Conservation (phyloP, 345 rosid genomes). For the Melaleuca quinquenervia region DNA sequence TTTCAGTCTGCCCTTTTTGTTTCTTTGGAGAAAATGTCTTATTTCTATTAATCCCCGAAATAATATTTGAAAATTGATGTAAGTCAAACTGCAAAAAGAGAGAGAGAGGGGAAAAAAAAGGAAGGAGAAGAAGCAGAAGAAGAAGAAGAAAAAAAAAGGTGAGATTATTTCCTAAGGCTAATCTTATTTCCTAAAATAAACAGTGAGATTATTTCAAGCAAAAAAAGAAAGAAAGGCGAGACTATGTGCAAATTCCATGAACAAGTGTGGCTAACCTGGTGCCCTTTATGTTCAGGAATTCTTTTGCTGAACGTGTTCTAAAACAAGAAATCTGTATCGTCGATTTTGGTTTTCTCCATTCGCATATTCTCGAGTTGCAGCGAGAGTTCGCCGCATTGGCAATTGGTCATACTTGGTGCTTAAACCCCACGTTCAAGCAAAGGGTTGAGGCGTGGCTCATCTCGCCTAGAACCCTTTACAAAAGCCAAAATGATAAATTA, state of each 20-base stretch:
- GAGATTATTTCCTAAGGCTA: too few relatives aligned
- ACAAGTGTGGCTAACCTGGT: background rate
- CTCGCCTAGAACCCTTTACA: background rate
- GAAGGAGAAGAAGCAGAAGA: background rate
- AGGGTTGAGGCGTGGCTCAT: background rate
- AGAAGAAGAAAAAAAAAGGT: too few relatives aligned
- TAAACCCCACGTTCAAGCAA: background rate
- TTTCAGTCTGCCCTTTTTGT: background rate
- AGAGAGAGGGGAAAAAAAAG: too few relatives aligned
- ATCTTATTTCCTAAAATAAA: background rate
- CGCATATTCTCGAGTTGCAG: background rate
- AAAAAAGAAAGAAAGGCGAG: background rate
- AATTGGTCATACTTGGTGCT: background rate
- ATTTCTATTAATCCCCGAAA: background rate
- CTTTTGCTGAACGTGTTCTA: background rate
- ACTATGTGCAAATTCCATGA: background rate
- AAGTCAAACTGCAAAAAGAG: background rate
- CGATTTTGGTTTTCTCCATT: background rate
- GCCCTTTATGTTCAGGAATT: background rate
- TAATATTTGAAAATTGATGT: background rate
- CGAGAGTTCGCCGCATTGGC: background rate
- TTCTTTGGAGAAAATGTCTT: background rate
- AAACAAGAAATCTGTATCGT: background rate
- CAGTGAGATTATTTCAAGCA: background rate
- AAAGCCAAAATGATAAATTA: too few relatives aligned